These are phyloP conservation scores for Cicer pinnatifidum DNA, from an alignment of 306 rosid species.

Conservation along the genomic window DNA sequence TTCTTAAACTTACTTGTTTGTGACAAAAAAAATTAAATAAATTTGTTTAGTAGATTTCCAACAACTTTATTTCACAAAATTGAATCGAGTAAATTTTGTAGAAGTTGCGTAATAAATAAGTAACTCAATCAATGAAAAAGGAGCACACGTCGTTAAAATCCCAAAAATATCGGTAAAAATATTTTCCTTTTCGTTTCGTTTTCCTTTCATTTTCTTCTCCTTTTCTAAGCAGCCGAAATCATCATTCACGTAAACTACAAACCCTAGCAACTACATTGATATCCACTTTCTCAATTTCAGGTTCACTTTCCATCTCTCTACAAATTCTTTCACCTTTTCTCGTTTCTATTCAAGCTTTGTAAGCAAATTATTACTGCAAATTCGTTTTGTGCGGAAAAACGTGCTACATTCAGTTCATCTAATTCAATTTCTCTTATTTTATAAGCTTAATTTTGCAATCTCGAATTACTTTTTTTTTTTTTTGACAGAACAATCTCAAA, in stretches of 20 bases:
- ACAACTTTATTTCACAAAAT: no score
- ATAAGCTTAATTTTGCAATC: not conserved
- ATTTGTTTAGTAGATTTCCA: no score
- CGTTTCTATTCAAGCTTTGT: constrained; percentile 1
- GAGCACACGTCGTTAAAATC: no score
- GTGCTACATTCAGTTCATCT: constrained; percentile 31
- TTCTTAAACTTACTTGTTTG: no score
- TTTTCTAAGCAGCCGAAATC: constrained; percentile 7
- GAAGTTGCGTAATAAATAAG: no score
- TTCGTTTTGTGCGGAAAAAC: not conserved
- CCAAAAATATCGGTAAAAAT: no score
- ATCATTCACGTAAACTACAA: constrained; percentile 1
- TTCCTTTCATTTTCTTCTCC: constrained; percentile 1
- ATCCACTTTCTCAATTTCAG: constrained; percentile 26
- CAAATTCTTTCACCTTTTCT: not conserved
- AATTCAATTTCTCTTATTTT: constrained; percentile 1
- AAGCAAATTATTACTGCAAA: not conserved
- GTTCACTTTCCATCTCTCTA: not conserved
- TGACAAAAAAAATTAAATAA: no score
- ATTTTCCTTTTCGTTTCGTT: not conserved
- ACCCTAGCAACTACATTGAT: constrained; percentile 2
- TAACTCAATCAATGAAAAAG: no score
- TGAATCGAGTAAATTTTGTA: no score
- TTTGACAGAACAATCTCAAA: not conserved
- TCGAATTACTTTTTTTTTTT: not conserved